A percentile compares a stretch with the other conserved stretches of the same genome.
These are phyloP conservation scores for Eragrostis nindensis DNA, from an alignment of 176 grass and related monocot species.

Conservation along the genomic window DNA sequence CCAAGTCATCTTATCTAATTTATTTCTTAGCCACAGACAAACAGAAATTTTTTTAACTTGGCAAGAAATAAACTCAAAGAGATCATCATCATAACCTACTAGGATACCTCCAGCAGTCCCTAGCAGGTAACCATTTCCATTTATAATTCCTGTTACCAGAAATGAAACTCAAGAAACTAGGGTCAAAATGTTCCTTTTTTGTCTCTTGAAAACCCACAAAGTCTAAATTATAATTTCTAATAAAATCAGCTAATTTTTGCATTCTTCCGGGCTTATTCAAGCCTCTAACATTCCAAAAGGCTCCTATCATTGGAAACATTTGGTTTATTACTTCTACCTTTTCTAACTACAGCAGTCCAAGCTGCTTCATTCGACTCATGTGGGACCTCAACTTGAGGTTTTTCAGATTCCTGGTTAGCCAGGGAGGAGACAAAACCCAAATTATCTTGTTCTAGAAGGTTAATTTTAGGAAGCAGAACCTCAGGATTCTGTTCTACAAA, in stretches of 20 bases:
- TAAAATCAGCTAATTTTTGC: not conserved
- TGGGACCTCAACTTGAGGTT: too few species aligned
- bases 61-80: not conserved
- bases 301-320: not conserved
- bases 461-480: too few species aligned
- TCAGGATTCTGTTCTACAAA: too few species aligned
- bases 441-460: too few species aligned
- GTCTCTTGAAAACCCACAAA: not conserved
- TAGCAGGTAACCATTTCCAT: not conserved
- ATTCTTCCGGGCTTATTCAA: not conserved
- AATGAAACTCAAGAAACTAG: not conserved
- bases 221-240: not conserved
- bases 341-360: too few species aligned
- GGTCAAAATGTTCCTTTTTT: not conserved
- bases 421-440: too few species aligned
- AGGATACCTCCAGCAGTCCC: not conserved
- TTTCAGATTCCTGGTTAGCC: too few species aligned
- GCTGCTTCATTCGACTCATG: too few species aligned
- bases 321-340: not conserved
- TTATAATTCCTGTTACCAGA: too few species aligned
- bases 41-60: fast-evolving
- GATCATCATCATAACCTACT: not conserved
- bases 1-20: not conserved
- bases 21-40: not conserved
- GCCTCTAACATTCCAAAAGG: not conserved